phyloP scores from a whole-genome alignment of 257 asterid genomes.

The Solanum habrochaites region DNA sequence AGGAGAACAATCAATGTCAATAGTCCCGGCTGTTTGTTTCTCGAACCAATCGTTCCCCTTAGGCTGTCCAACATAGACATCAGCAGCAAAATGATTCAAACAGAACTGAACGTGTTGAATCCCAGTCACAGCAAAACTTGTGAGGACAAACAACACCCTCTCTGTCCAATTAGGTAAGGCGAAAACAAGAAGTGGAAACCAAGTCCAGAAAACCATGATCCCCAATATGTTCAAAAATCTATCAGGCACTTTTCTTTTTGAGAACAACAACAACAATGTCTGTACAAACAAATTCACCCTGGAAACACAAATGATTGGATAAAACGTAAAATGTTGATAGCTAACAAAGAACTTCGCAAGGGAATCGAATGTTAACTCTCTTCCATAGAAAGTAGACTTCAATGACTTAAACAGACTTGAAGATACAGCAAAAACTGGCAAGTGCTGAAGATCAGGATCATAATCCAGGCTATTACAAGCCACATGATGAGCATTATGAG shows the following conservation, averaged over 20 bases:
- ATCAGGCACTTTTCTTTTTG: slow-evolving; percentile 49
- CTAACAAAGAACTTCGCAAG: slow-evolving; percentile 46
- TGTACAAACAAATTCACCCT: slow-evolving; percentile 71
- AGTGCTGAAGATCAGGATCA: too few species aligned
- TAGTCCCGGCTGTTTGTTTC: slow-evolving; percentile 70
- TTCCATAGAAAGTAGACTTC: too few species aligned
- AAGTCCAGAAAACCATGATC: slow-evolving; percentile 64
- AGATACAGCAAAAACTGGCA: too few species aligned
- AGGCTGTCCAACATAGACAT: slow-evolving; percentile 60
- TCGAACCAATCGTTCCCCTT: slow-evolving; percentile 79
- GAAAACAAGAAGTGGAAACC: slow-evolving; percentile 75
- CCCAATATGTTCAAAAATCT: slow-evolving; percentile 62
- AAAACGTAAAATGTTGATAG: slow-evolving; percentile 62
- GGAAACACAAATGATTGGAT: slow-evolving; percentile 58
- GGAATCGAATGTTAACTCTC: too few species aligned
- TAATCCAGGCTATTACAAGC: too few species aligned
- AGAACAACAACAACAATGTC: slow-evolving; percentile 50
- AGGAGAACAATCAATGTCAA: slow-evolving; percentile 54
- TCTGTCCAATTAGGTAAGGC: slow-evolving; percentile 60
- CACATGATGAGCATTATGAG: slow-evolving; percentile 82
- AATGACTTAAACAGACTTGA: too few species aligned
- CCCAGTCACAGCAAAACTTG: slow-evolving; percentile 45
- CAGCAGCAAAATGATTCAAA: slow-evolving; percentile 76
- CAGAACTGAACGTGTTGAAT: slow-evolving; percentile 77
- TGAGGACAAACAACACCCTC: slow-evolving; percentile 43